Evolutionary conservation across 306 rosid genomes (phyloP).

Genomic region (Purshia tridentata): DNA sequence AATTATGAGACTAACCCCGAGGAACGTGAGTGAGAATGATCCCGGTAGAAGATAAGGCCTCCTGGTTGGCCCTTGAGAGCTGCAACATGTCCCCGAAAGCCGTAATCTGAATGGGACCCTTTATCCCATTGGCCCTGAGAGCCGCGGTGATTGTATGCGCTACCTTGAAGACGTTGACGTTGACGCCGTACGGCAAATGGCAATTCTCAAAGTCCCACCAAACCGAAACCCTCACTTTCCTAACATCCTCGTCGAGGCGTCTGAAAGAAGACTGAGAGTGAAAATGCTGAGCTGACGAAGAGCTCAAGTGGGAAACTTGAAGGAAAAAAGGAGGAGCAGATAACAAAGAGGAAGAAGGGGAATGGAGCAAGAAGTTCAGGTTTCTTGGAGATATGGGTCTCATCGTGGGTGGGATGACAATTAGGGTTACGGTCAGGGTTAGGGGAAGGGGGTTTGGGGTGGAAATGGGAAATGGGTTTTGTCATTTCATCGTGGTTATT

Average conservation of each 20-base stretch:
- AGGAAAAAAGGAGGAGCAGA: slow-evolving; percentile 24
- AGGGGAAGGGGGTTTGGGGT: neutral
- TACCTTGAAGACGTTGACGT: slow-evolving; percentile 45
- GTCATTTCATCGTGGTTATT: slow-evolving; percentile 19
- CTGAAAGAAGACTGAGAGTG: slow-evolving; percentile 22
- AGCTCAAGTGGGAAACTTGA: slow-evolving; percentile 30
- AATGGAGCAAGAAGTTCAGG: slow-evolving; percentile 14
- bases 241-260: slow-evolving; percentile 55
- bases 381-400: slow-evolving; percentile 20
- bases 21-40: slow-evolving; percentile 69
- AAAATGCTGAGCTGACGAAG: slow-evolving; percentile 5
- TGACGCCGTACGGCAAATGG: slow-evolving; percentile 42
- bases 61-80: slow-evolving; percentile 62
- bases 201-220: slow-evolving; percentile 99
- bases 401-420: slow-evolving; percentile 22
- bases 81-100: slow-evolving; percentile 72
- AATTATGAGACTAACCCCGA: slow-evolving; percentile 34
- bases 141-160: slow-evolving; percentile 55
- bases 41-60: slow-evolving; percentile 69
- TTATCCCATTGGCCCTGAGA: slow-evolving; percentile 71
- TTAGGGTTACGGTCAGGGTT: neutral
- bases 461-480: slow-evolving; percentile 1
- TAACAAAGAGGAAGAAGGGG: slow-evolving; percentile 9
- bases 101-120: slow-evolving; percentile 70
- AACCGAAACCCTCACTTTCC: slow-evolving; percentile 68